A percentile compares a stretch with the other conserved stretches of the same genome.
Evolutionary conservation across 116 monocot species (phyloP).

Genomic region (Iris pallida): DNA sequence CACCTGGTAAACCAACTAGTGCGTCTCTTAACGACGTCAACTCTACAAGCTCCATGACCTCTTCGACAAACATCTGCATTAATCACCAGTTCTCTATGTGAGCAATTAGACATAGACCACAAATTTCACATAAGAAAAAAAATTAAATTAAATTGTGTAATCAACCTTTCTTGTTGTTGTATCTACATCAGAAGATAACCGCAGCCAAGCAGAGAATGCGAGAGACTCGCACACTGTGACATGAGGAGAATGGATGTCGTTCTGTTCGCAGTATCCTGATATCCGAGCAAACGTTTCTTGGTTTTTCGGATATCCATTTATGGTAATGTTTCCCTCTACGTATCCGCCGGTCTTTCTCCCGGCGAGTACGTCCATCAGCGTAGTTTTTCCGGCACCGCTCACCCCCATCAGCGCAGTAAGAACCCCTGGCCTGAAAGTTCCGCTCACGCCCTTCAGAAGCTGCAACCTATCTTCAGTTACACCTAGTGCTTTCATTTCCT

Average conservation of each 20-base stretch:
- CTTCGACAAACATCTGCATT: constrained; percentile 46
- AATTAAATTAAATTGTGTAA: not conserved
- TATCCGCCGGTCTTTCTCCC: constrained; percentile 53
- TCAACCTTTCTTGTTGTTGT: constrained; percentile 34
- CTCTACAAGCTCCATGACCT: constrained; percentile 66
- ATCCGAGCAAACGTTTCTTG: constrained; percentile 62
- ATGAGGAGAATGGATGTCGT: constrained; percentile 60
- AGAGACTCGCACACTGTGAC: constrained; percentile 61
- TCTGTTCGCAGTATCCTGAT: constrained; percentile 67
- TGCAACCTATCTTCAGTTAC: constrained; percentile 37
- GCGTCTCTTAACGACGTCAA: constrained; percentile 38
- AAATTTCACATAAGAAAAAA: not conserved
- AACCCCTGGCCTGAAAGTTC: constrained; percentile 73
- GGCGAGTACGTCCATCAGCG: constrained; percentile 46
- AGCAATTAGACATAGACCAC: no score
- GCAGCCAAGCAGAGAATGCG: constrained; percentile 56
- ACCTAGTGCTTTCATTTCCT: constrained; percentile 67
- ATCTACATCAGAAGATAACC: constrained; percentile 33
- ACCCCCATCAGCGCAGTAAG: constrained; percentile 62
- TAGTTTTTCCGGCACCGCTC: constrained; percentile 53
- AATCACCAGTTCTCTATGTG: not conserved
- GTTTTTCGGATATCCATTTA: constrained; percentile 42
- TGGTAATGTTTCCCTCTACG: constrained; percentile 35
- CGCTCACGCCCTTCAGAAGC: constrained; percentile 59
- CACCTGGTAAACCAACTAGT: constrained; percentile 60